Evolutionary conservation across 2,329 filamentous ascomycete species (phyloP).

Genomic region (Cladosporium velox): DNA sequence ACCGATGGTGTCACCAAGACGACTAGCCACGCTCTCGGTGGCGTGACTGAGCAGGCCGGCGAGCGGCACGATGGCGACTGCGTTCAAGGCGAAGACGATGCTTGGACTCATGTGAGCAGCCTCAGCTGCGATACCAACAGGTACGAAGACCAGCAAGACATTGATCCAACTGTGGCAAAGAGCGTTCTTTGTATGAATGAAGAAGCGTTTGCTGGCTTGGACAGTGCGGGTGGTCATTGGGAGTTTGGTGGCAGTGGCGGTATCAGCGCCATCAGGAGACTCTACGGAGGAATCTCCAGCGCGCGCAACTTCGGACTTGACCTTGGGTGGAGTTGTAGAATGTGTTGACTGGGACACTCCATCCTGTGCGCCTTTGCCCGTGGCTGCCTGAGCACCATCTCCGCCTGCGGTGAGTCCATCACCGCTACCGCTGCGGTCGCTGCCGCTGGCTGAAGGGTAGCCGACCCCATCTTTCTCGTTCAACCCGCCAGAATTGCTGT

Average conservation of each 20-base stretch:
- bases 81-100: slow-evolving; percentile 55
- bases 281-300: slow-evolving; percentile 57
- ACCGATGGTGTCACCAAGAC: slow-evolving; percentile 52
- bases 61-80: slow-evolving; percentile 53
- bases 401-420: slow-evolving; percentile 32
- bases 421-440: slow-evolving; percentile 23
- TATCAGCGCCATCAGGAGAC: slow-evolving; percentile 32
- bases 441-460: slow-evolving; percentile 25
- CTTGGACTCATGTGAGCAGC: slow-evolving; percentile 43
- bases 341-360: slow-evolving; percentile 25
- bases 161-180: slow-evolving; percentile 78
- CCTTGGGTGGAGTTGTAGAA: slow-evolving; percentile 42
- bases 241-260: slow-evolving; percentile 38
- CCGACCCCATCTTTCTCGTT: slow-evolving; percentile 32
- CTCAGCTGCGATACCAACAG: slow-evolving; percentile 70
- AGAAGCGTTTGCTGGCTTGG: slow-evolving; percentile 54
- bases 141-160: slow-evolving; percentile 74
- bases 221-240: slow-evolving; percentile 53
- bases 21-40: slow-evolving; percentile 51
- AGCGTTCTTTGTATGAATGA: slow-evolving; percentile 58
- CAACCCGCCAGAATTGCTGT: slow-evolving; percentile 38
- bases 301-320: slow-evolving; percentile 53
- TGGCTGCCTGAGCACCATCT: slow-evolving; percentile 31
- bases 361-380: slow-evolving; percentile 28
- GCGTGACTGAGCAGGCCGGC: slow-evolving; percentile 52